Conservation (phyloP, 441 rosid species). For the Aquilaria agallochum region DNA sequence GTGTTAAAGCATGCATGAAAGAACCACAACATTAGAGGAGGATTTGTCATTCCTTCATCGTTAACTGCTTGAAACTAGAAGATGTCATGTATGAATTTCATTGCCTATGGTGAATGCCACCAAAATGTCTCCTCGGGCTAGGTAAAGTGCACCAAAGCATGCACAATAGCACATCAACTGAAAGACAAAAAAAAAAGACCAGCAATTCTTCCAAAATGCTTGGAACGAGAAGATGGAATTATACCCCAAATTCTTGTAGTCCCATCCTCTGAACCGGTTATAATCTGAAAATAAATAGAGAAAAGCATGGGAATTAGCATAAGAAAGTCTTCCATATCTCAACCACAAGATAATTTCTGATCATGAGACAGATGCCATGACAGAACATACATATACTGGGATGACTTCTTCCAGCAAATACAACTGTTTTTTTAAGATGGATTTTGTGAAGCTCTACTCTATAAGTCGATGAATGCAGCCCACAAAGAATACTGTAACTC, state of each 20-base stretch:
- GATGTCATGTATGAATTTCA: neutral
- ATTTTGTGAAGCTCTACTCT: no score
- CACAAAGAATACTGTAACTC: no score
- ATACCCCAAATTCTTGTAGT: slow-evolving; percentile 96
- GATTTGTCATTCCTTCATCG: no score
- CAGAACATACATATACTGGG: no score
- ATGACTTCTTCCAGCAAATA: no score
- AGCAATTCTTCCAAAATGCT: neutral
- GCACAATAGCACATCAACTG: neutral
- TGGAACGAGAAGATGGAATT: slow-evolving; percentile 1
- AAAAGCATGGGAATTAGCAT: slow-evolving; percentile 1
- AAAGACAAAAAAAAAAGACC: no score
- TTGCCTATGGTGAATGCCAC: neutral
- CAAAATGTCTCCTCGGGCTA: neutral
- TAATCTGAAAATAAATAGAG: slow-evolving; percentile 43
- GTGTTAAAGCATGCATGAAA: no score
- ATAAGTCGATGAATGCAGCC: no score
- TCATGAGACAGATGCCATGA: no score
- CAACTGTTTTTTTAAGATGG: no score
- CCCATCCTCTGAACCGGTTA: slow-evolving; percentile 98
- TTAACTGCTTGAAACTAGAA: no score
- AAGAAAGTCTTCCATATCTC: slow-evolving; percentile 10
- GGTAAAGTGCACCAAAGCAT: neutral
- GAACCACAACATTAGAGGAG: no score
- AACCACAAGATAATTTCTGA: slow-evolving; percentile 4